Conservation (phyloP, 1,284 basidiomycete genomes). For the Quambalaria eucalypti region DNA sequence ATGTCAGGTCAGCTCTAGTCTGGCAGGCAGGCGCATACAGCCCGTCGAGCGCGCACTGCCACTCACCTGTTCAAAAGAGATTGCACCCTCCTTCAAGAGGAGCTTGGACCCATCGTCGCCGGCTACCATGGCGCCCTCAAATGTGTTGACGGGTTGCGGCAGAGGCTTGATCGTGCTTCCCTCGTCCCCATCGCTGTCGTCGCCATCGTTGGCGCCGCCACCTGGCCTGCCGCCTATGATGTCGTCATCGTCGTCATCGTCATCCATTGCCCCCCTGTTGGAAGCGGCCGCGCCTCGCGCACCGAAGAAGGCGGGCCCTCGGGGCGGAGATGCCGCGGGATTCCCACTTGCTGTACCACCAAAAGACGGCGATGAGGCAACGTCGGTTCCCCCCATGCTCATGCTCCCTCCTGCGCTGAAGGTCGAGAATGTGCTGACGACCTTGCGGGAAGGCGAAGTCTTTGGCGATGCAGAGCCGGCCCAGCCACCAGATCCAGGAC, state of each 20-base stretch:
- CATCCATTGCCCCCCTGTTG: background rate
- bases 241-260: too few relatives aligned
- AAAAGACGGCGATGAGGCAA: background rate
- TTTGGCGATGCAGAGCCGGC: background rate
- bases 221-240: conserved; percentile 27
- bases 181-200: conserved; percentile 22
- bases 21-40: background rate
- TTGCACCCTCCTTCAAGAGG: conserved; percentile 37
- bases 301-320: background rate
- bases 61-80: conserved; percentile 38
- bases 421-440: conserved; percentile 28
- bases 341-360: background rate
- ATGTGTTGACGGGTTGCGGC: conserved; percentile 15
- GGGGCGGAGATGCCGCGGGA: too few relatives aligned
- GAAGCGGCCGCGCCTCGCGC: too few relatives aligned
- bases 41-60: too few relatives aligned
- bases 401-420: background rate
- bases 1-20: background rate
- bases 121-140: conserved; percentile 30
- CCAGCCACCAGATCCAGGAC: background rate
- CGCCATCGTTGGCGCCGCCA: conserved; percentile 30
- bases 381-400: background rate
- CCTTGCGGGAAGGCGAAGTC: conserved; percentile 10
- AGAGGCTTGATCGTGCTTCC: conserved; percentile 11
- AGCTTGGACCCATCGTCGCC: conserved; percentile 42